These are phyloP conservation scores for Nidula microcarpa DNA, from an alignment of 768 basidiomycete genomes.

Conservation along the genomic window DNA sequence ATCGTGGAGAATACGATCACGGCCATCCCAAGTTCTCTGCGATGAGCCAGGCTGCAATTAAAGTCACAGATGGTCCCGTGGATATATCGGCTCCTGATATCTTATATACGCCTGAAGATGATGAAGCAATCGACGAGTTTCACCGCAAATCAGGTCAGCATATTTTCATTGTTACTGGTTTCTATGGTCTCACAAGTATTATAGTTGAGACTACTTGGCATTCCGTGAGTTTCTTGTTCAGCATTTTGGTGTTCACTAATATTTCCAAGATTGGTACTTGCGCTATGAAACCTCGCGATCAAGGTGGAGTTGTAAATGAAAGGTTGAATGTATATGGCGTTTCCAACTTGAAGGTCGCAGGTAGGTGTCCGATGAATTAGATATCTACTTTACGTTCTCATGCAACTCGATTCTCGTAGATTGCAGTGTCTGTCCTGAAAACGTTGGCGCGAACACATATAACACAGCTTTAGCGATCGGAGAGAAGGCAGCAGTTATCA, in stretches of 20 bases:
- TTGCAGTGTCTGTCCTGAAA: constrained; percentile 33
- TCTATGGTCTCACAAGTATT: no score
- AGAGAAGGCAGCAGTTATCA: constrained; percentile 60
- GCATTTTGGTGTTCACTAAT: background rate
- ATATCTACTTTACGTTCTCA: background rate
- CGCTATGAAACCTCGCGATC: constrained; percentile 59
- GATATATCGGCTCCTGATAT: constrained; percentile 29
- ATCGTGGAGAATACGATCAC: constrained; percentile 31
- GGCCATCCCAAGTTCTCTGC: constrained; percentile 34
- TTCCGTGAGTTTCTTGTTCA: constrained; percentile 25
- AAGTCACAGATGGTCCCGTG: constrained; percentile 21
- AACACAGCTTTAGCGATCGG: constrained; percentile 45
- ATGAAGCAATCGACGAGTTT: constrained; percentile 31
- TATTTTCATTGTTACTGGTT: background rate
- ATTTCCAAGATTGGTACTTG: constrained; percentile 54
- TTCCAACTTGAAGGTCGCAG: constrained; percentile 55
- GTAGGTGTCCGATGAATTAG: constrained; percentile 12
- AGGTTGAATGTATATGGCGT: constrained; percentile 63
- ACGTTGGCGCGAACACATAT: constrained; percentile 39
- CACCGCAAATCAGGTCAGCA: constrained; percentile 25
- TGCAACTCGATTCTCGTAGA: no score
- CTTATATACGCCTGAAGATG: constrained; percentile 36
- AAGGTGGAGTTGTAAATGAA: constrained; percentile 60
- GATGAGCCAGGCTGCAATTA: constrained; percentile 24
- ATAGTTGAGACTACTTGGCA: constrained; percentile 32